These are phyloP conservation scores for Xylaria acuta DNA, from an alignment of 495 filamentous ascomycete genomes.

Conservation along the genomic window DNA sequence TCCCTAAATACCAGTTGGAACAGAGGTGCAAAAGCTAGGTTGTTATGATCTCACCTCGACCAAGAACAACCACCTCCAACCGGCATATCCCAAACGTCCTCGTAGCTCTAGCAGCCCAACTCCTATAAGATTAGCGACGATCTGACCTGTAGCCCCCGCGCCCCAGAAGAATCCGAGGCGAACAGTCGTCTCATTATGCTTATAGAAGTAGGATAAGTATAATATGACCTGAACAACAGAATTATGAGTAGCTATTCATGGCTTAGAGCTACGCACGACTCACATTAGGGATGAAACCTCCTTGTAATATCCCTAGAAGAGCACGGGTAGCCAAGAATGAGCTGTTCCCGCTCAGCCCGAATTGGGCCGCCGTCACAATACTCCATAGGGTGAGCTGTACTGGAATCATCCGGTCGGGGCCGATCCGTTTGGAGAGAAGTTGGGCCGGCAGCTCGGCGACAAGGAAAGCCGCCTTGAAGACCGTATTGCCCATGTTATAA, in stretches of 20 bases:
- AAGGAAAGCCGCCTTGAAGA: constrained; percentile 71
- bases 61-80: constrained; percentile 77
- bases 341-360: constrained; percentile 60
- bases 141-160: constrained; percentile 66
- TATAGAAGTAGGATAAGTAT: constrained; percentile 37
- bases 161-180: constrained; percentile 64
- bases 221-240: constrained; percentile 27
- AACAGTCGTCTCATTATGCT: constrained; percentile 46
- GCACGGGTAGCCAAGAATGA: constrained; percentile 67
- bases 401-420: constrained; percentile 81
- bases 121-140: constrained; percentile 71
- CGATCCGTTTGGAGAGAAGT: constrained; percentile 72
- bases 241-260: neutral
- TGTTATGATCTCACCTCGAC: constrained; percentile 41
- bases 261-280: constrained; percentile 11
- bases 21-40: neutral
- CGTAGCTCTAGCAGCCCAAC: constrained; percentile 73
- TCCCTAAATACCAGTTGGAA: constrained; percentile 38
- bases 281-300: constrained; percentile 63
- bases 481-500: constrained; percentile 77
- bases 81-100: constrained; percentile 60
- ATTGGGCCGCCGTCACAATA: constrained; percentile 69
- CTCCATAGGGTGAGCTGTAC: constrained; percentile 80
- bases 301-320: constrained; percentile 73
- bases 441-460: constrained; percentile 77